Conservation (phyloP, 2,329 filamentous ascomycete genomes). For the Harringtonia lauricola region DNA sequence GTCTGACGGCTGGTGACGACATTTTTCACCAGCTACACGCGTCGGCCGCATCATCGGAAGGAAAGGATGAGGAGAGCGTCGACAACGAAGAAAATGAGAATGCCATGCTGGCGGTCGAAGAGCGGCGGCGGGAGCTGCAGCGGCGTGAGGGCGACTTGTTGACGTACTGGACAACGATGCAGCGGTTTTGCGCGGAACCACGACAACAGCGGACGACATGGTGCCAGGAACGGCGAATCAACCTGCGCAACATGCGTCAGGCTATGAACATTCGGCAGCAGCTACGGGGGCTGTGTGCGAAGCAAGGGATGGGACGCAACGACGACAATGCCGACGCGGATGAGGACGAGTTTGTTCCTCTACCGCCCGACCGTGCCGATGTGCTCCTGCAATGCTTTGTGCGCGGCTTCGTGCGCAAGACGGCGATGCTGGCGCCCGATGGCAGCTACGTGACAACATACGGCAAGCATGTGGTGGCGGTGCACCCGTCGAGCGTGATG, state of each 20-base stretch:
- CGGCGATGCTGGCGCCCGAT: slow-evolving; percentile 49
- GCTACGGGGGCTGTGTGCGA: slow-evolving; percentile 43
- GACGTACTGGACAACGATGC: slow-evolving; percentile 52
- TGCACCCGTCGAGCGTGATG: slow-evolving; percentile 52
- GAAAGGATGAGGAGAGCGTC: slow-evolving; percentile 33
- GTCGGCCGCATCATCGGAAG: no score
- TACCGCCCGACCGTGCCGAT: slow-evolving; percentile 42
- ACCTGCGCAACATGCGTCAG: slow-evolving; percentile 49
- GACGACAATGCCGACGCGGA: slow-evolving; percentile 35
- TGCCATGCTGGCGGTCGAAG: slow-evolving; percentile 27
- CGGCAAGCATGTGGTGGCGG: slow-evolving; percentile 48
- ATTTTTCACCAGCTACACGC: slow-evolving; percentile 50
- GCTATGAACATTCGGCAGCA: slow-evolving; percentile 52
- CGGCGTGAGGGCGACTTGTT: slow-evolving; percentile 55
- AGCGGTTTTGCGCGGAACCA: slow-evolving; percentile 46
- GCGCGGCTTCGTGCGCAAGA: slow-evolving; percentile 47
- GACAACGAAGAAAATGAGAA: slow-evolving; percentile 24
- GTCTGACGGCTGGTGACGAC: slow-evolving; percentile 51
- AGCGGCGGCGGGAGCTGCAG: slow-evolving; percentile 42
- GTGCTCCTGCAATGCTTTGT: slow-evolving; percentile 50
- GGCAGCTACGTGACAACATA: slow-evolving; percentile 48
- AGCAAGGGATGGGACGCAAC: slow-evolving; percentile 37
- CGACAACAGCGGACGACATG: slow-evolving; percentile 38
- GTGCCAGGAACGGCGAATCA: slow-evolving; percentile 47
- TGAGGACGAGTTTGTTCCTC: slow-evolving; percentile 34